phyloP scores from a whole-genome alignment of 495 filamentous ascomycete genomes.

The Jackrogersella minutella region DNA sequence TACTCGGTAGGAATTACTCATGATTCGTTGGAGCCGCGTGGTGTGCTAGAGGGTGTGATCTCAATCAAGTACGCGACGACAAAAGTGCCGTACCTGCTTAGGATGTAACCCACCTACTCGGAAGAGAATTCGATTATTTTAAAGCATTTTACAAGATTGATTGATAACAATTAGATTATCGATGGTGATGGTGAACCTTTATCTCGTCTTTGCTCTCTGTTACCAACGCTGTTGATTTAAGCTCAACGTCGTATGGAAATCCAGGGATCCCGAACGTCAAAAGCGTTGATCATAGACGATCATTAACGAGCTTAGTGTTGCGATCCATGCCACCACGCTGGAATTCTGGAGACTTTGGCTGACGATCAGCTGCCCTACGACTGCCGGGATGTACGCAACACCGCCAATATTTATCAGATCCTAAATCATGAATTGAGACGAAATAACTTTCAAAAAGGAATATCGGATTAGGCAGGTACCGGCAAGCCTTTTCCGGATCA shows the following conservation, averaged over 20 bases:
- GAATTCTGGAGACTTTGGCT: background rate
- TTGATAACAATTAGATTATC: background rate
- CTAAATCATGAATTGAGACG: background rate
- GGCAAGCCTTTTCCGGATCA: background rate
- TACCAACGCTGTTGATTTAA: constrained; percentile 26
- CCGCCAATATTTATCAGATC: background rate
- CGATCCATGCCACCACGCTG: constrained; percentile 29
- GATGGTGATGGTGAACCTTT: background rate
- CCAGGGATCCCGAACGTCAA: background rate
- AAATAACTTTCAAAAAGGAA: background rate
- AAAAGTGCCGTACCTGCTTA: constrained; percentile 22
- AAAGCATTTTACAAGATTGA: background rate
- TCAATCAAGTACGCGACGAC: constrained; percentile 26
- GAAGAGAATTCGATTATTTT: background rate
- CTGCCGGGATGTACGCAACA: constrained; percentile 4
- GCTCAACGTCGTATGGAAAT: constrained; percentile 25
- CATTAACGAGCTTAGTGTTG: constrained; percentile 26
- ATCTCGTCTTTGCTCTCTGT: background rate
- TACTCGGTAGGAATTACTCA: background rate
- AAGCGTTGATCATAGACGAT: constrained; percentile 27
- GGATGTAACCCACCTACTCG: constrained; percentile 21
- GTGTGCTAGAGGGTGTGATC: background rate
- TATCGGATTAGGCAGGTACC: constrained; percentile 26
- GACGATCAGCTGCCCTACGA: constrained; percentile 20
- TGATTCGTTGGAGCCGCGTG: constrained; percentile 13